A percentile compares a stretch with the other conserved stretches of the same genome.
These are phyloP conservation scores for Phytophthora boehmeriae DNA, from an alignment of 352 stramenopile genomes.

Conservation along the genomic window DNA sequence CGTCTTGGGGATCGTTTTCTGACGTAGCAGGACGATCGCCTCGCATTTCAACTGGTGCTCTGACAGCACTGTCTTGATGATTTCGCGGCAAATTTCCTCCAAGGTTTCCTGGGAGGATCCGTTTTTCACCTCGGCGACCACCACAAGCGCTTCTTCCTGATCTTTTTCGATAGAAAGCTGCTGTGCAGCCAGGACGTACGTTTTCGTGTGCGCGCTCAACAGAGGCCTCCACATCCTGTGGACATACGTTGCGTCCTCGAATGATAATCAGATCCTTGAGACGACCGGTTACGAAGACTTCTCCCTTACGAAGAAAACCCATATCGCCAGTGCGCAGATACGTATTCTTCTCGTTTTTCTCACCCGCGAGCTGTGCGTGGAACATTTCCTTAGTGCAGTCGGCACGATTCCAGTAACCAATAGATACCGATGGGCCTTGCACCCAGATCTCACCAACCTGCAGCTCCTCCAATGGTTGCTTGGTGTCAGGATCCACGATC, in stretches of 20 bases:
- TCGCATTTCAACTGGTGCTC: slow-evolving; percentile 80
- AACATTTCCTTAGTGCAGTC: slow-evolving; percentile 82
- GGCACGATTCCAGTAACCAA: slow-evolving; percentile 76
- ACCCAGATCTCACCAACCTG: slow-evolving; percentile 95
- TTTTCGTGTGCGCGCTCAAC: slow-evolving; percentile 68
- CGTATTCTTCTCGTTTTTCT: slow-evolving; percentile 40
- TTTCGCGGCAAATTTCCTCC: slow-evolving; percentile 64
- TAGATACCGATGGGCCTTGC: slow-evolving; percentile 71
- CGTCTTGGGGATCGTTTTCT: slow-evolving; percentile 83
- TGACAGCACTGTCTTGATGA: slow-evolving; percentile 63
- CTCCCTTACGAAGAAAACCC: slow-evolving; percentile 66
- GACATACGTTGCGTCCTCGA: slow-evolving; percentile 76
- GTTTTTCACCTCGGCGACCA: slow-evolving; percentile 81
- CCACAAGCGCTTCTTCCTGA: slow-evolving; percentile 74
- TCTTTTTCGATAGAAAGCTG: slow-evolving; percentile 85
- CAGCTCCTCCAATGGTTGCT: slow-evolving; percentile 48
- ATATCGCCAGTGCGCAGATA: slow-evolving; percentile 80
- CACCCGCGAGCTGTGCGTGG: slow-evolving; percentile 45
- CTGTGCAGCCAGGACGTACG: slow-evolving; percentile 74
- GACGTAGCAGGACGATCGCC: slow-evolving; percentile 71
- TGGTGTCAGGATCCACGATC: slow-evolving; percentile 73
- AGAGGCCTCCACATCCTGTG: slow-evolving; percentile 79
- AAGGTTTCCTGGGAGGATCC: slow-evolving; percentile 55
- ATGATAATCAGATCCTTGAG: slow-evolving; percentile 89
- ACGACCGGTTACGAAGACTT: slow-evolving; percentile 79